Evolutionary conservation across 257 asterid genomes (phyloP).

Genomic region (Plantago major): DNA sequence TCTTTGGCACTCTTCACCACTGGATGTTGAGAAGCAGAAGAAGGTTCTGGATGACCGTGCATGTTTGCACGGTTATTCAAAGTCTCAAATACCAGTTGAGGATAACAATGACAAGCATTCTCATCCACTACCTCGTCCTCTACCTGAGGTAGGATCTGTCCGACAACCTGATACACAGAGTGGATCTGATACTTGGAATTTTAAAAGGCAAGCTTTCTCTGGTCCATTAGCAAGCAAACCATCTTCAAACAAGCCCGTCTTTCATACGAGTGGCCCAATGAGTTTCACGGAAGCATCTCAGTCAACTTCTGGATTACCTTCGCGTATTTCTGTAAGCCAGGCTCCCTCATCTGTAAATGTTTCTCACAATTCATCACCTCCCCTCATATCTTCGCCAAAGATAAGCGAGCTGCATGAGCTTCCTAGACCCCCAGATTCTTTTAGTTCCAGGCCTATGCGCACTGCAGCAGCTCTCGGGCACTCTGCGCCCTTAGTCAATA

Average conservation of each 20-base stretch:
- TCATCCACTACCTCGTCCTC: conserved; percentile 75
- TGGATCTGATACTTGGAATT: conserved; percentile 39
- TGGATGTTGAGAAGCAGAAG: conserved; percentile 56
- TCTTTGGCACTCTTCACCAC: conserved; percentile 83
- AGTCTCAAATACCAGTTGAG: conserved; percentile 34
- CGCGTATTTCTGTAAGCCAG: conserved; percentile 40
- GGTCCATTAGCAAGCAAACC: conserved; percentile 84
- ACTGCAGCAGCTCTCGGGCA: conserved; percentile 51
- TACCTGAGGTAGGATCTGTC: conserved; percentile 41
- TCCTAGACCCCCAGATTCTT: conserved; percentile 91
- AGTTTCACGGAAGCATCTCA: conserved; percentile 49
- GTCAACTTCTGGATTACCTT: conserved; percentile 38
- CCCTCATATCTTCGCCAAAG: conserved; percentile 69
- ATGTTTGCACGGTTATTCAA: conserved; percentile 26
- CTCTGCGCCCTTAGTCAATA: conserved; percentile 69
- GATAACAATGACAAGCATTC: conserved; percentile 40
- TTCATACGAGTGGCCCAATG: conserved; percentile 55
- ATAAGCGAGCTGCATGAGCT: conserved; percentile 95
- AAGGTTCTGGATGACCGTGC: conserved; percentile 43
- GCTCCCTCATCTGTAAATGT: conserved; percentile 38
- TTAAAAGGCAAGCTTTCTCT: conserved; percentile 67
- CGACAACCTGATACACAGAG: conserved; percentile 45
- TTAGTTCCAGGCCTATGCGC: conserved; percentile 41
- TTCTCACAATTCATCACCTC: conserved; percentile 56
- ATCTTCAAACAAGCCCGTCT: conserved; percentile 44